Base-by-base conservation (phyloP, 2,329 filamentous ascomycete species). In the Davidsoniella virescens region DNA sequence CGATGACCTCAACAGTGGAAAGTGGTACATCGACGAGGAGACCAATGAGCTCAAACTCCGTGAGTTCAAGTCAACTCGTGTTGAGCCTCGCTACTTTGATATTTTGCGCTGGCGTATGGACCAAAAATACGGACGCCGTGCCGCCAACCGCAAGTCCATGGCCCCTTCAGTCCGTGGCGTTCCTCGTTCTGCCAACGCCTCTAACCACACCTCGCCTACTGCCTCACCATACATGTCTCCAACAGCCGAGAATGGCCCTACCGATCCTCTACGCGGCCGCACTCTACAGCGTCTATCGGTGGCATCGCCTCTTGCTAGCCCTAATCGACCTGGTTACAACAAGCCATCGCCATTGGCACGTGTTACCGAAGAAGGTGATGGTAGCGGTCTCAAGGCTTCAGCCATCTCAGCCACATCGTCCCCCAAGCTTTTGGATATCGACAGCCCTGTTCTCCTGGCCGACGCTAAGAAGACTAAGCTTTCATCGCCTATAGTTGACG, bases 81-180 rank as follows among this genome's bases (percentile, higher is more conserved):
- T 95, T 50, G 90, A 96, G 65, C 92, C 92, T 17, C 75, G 82
- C 23, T 98, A 96, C 65, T 80, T 98, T 61, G 90, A 94, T 62
- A 94, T 98, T 60, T 70, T 98, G 58, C 77, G 92, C 57, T 96
- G 92, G 87, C 81, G 92, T 62, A 81, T 84, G 67, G 92, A 98
- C 63, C 90, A 96, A 64, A 96, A 94, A 68, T 84, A 92, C 63
- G 90, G 90, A 44, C 75, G 92, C 53, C 70, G 73, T 33, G 65
- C 64, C 39, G 65, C 64, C 48, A 74, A 75, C 63, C 71, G 78
- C 53, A 73, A 65, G 55, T 80, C 77, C 1, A 66, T 67, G 57
- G 67, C 62, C 2, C 65, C 68, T 2, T 59, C 63, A 25, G 44
- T 45, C 16, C 47, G 51, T 9, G 49, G 42, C 12, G 45, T 49